These are phyloP conservation scores for Penicillium psychrosexuale DNA, from an alignment of 2,329 filamentous ascomycete species.

Conservation along the genomic window DNA sequence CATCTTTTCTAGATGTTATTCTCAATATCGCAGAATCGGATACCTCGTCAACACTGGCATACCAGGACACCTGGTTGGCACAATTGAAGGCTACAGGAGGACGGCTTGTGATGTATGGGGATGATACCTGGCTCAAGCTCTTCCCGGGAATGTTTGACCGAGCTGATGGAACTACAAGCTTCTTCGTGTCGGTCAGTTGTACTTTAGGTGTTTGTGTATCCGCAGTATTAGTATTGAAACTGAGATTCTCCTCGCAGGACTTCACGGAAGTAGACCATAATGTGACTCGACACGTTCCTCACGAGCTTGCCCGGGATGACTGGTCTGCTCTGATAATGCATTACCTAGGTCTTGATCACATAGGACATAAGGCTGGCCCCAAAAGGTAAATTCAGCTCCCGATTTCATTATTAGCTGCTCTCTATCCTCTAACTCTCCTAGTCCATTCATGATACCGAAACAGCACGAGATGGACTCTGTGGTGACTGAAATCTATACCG, in stretches of 20 bases:
- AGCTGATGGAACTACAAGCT: slow-evolving; percentile 90
- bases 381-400: slow-evolving; percentile 55
- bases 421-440: slow-evolving; percentile 40
- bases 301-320: slow-evolving; percentile 71
- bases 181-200: slow-evolving; percentile 85
- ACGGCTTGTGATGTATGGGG: slow-evolving; percentile 89
- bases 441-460: slow-evolving; percentile 88
- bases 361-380: slow-evolving; percentile 93
- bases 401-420: not conserved
- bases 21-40: slow-evolving; percentile 95
- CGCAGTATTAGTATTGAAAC: slow-evolving; percentile 1
- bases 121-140: slow-evolving; percentile 97
- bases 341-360: slow-evolving; percentile 93
- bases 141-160: slow-evolving; percentile 87
- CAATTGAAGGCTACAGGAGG: slow-evolving; percentile 78
- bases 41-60: slow-evolving; percentile 78
- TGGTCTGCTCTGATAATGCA: slow-evolving; percentile 95
- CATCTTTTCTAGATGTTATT: slow-evolving; percentile 94
- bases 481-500: slow-evolving; percentile 69
- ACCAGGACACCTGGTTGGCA: slow-evolving; percentile 92
- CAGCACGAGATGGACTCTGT: slow-evolving; percentile 91
- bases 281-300: slow-evolving; percentile 82
- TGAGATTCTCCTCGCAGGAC: slow-evolving; percentile 57
- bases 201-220: not conserved
- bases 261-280: slow-evolving; percentile 98